Evolutionary conservation across 2,329 filamentous ascomycete genomes (phyloP).

Genomic region (Penicillium digitatum): DNA sequence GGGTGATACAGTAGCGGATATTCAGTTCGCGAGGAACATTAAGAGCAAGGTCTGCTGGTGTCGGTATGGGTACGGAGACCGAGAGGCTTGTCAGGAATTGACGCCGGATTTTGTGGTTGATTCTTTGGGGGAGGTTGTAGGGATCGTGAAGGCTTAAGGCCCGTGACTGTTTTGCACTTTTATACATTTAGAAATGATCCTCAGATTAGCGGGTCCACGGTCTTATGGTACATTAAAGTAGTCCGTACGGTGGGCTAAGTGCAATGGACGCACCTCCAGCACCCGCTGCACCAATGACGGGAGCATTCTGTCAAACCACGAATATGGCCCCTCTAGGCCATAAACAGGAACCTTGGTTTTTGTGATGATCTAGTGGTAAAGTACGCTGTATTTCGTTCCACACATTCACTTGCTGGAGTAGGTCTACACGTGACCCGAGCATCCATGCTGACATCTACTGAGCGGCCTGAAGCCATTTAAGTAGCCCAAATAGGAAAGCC

Average conservation of each 20-base stretch:
- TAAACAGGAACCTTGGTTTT: too few relatives aligned
- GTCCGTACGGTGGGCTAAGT: neutral
- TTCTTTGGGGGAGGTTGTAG: constrained; percentile 8
- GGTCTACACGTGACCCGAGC: neutral
- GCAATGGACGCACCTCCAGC: too few relatives aligned
- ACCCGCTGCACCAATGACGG: neutral
- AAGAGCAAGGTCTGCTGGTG: constrained; percentile 15
- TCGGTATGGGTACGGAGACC: constrained; percentile 16
- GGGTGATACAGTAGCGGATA: constrained; percentile 17
- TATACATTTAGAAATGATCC: neutral
- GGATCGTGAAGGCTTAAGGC: neutral
- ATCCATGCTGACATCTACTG: neutral
- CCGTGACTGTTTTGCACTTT: neutral
- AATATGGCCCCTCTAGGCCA: too few relatives aligned
- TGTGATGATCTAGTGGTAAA: too few relatives aligned
- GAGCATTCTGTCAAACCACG: too few relatives aligned
- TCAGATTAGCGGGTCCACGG: neutral
- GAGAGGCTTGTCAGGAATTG: constrained; percentile 3
- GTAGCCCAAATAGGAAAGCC: neutral
- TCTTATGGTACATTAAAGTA: neutral
- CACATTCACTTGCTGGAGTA: neutral
- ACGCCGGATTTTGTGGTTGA: constrained; percentile 11
- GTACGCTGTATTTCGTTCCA: too few relatives aligned
- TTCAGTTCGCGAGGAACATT: constrained; percentile 16
- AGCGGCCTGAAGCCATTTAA: neutral